Evolutionary conservation across 2,329 filamentous ascomycete species (phyloP).

Genomic region (Trichophyton benhamiae): DNA sequence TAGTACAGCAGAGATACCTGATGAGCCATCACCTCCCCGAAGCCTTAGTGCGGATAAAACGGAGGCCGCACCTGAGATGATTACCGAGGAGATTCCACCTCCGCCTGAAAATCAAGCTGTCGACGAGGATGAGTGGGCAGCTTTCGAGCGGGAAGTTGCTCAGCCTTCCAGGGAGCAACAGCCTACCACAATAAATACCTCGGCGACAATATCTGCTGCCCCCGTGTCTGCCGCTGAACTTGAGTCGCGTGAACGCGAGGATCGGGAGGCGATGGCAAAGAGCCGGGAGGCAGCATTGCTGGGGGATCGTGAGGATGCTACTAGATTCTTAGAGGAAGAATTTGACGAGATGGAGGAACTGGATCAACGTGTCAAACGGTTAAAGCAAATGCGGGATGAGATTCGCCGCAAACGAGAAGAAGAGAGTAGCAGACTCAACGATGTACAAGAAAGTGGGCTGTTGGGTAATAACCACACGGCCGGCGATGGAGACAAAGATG

Average conservation of each 20-base stretch:
- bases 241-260: constrained; percentile 41
- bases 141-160: constrained; percentile 73
- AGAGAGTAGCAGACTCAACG: constrained; percentile 19
- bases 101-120: constrained; percentile 23
- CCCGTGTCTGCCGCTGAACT: constrained; percentile 54
- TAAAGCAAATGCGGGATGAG: constrained; percentile 61
- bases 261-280: constrained; percentile 31
- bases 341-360: constrained; percentile 74
- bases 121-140: constrained; percentile 73
- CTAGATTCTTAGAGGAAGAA: constrained; percentile 59
- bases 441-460: constrained; percentile 20
- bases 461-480: constrained; percentile 51
- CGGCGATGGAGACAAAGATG: constrained; percentile 28
- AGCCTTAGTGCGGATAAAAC: neutral
- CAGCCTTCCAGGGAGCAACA: constrained; percentile 27
- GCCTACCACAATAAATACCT: constrained; percentile 21
- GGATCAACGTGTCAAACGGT: constrained; percentile 54
- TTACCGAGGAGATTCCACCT: neutral
- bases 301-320: constrained; percentile 65
- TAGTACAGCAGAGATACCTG: constrained; percentile 14
- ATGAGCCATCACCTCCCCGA: constrained; percentile 12
- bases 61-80: constrained; percentile 11
- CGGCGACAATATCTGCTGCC: constrained; percentile 56
- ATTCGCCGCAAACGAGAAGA: constrained; percentile 34
- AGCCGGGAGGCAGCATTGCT: constrained; percentile 44